Evolutionary conservation across 139 green algal genomes (phyloP).

Genomic region (Nannochloris sp.): DNA sequence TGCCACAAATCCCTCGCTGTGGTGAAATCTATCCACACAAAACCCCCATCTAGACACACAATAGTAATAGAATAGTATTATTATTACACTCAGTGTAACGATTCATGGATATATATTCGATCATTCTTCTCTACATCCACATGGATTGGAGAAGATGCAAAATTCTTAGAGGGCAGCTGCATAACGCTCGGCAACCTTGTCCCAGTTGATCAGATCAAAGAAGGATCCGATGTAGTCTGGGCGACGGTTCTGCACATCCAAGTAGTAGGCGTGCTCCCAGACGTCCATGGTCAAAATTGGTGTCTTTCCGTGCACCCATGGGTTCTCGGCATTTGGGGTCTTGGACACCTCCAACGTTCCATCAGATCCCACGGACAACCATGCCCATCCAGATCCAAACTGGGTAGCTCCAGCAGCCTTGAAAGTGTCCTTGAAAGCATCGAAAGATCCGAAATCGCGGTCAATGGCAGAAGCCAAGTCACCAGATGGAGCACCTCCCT

Average conservation of each 20-base stretch:
- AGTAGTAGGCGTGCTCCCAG: slow-evolving; percentile 82
- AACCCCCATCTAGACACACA: too few species aligned
- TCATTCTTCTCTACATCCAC: background rate
- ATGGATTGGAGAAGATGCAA: background rate
- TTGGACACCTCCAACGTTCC: slow-evolving; percentile 84
- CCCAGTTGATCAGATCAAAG: slow-evolving; percentile 22
- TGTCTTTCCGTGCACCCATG: slow-evolving; percentile 59
- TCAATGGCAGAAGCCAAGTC: slow-evolving; percentile 71
- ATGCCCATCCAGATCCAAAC: slow-evolving; percentile 93
- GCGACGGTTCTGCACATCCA: slow-evolving; percentile 38
- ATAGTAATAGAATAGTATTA: too few species aligned
- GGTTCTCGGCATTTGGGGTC: slow-evolving; percentile 88
- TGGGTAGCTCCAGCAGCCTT: slow-evolving; percentile 69
- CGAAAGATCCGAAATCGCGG: slow-evolving; percentile 75
- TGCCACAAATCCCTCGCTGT: too few species aligned
- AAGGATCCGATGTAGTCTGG: slow-evolving; percentile 17
- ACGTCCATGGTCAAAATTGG: slow-evolving; percentile 90
- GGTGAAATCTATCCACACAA: too few species aligned
- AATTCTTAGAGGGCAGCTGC: background rate
- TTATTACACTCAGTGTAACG: background rate
- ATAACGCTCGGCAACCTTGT: slow-evolving; percentile 21
- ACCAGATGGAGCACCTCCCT: slow-evolving; percentile 64
- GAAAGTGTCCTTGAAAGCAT: slow-evolving; percentile 84
- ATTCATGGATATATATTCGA: background rate
- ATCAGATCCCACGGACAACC: slow-evolving; percentile 62